Base-by-base conservation (phyloP, 1,284 basidiomycete genomes). In the Ceratobasidium papillatum region DNA sequence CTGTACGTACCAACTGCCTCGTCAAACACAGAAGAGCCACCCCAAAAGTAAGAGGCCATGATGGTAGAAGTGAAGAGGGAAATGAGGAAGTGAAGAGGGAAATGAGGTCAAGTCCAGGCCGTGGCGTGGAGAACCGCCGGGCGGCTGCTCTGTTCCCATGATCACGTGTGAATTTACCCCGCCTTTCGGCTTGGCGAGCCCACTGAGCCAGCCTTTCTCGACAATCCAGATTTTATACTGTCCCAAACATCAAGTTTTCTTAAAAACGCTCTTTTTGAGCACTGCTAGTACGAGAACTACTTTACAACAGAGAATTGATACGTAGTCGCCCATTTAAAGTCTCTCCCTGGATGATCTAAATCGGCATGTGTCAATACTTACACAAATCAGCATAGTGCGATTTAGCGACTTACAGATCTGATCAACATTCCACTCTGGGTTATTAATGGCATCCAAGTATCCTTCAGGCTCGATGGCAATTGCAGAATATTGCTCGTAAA, bases 41-140 rank as follows among this genome's bases (percentile, higher is more conserved):
- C 65, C 87, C 91, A 89, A 72, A 85, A 87, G 72, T 83, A 84
- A 69, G 89, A 76, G 65, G 86, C 84, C 76, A 87, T 82, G 84
- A 87, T 85, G 76, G 74, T 76, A 68, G 66, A 69, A 38, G 56
- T 75, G 68, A 62, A 62, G 45, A 71, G 51, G 59, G 65, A 41
- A 58, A 69, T 69, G 51, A 58, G 52, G 65, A 73, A 51, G 56
- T 75, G 68, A 62, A 62, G 45, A 71, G 51, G 59, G 65, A 41
- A 58, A 69, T 69, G 51, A 58, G 52, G 65, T 54, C 58, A 25
- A 36, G 64, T 69, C 34, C 36, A 56, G 52, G 45, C 64, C 34
- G 76, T 73, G 51, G 65, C 77, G 62, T 74, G 78, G 63, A 41
- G 47, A 56, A 49, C 62, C 76, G 75, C 65, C 65, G 71, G 34